Conservation (phyloP, 139 green algal genomes). For the Tetraselmis chui region DNA sequence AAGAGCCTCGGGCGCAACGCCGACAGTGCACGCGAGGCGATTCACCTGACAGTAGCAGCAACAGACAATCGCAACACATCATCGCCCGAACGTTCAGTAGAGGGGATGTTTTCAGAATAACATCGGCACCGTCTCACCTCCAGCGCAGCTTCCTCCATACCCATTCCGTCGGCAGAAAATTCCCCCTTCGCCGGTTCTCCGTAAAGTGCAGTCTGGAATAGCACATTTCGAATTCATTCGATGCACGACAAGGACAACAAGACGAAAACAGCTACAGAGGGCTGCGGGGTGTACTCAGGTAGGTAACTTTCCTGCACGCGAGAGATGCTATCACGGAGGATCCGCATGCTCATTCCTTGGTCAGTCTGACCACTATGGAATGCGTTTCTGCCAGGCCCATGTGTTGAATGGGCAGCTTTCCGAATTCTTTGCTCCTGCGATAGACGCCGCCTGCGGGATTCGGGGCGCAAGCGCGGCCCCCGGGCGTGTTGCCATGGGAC, state of each 20-base stretch:
- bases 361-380: too few relatives aligned
- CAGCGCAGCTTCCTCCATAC: not conserved
- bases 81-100: too few relatives aligned
- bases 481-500: not conserved
- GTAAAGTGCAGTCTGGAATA: not conserved
- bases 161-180: not conserved
- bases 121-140: not conserved
- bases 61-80: too few relatives aligned
- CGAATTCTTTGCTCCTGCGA: not conserved
- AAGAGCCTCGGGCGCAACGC: not conserved
- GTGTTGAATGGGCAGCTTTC: not conserved
- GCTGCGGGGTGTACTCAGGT: too few relatives aligned
- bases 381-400: too few relatives aligned
- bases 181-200: not conserved
- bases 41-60: not conserved
- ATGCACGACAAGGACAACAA: too few relatives aligned
- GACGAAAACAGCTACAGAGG: too few relatives aligned
- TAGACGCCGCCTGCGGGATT: not conserved
- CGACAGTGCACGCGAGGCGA: not conserved
- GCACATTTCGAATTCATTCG: too few relatives aligned
- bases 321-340: not conserved
- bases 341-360: not conserved
- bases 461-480: not conserved
- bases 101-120: too few relatives aligned
- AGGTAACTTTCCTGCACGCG: not conserved